A percentile compares a stretch with the other conserved stretches of the same genome.
Evolutionary conservation across 116 monocot species (phyloP).

Genomic region (Cymodocea nodosa): DNA sequence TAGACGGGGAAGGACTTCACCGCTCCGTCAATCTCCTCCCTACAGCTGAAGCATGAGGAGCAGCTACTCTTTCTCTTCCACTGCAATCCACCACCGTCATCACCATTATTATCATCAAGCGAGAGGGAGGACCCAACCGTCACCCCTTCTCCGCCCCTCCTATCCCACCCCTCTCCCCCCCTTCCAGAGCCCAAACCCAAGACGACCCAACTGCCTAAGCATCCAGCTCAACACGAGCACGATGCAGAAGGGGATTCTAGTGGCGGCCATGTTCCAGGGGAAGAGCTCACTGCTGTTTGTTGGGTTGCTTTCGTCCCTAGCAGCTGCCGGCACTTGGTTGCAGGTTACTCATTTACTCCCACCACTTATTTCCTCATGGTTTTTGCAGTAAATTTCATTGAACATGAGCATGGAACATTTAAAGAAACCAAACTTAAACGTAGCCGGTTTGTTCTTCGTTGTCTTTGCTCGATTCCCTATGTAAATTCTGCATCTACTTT

Average conservation of each 20-base stretch:
- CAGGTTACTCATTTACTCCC: constrained; percentile 58
- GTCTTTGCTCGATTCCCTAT: too few species aligned
- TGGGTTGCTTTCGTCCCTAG: constrained; percentile 81
- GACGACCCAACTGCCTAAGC: not conserved
- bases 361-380: too few species aligned
- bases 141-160: too few species aligned
- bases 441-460: too few species aligned
- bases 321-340: constrained; percentile 90
- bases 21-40: not conserved
- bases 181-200: not conserved
- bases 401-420: too few species aligned
- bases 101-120: too few species aligned
- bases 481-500: too few species aligned
- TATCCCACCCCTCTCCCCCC: not conserved
- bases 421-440: too few species aligned
- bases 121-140: too few species aligned
- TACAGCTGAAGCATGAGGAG: not conserved
- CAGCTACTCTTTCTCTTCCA: not conserved
- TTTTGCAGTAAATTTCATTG: too few species aligned
- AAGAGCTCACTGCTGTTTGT: constrained; percentile 71
- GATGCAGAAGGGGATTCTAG: constrained; percentile 96
- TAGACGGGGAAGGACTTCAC: not conserved
- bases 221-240: constrained; percentile 38
- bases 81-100: not conserved
- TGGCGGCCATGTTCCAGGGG: constrained; percentile 58